A percentile compares a stretch with the other conserved stretches of the same genome.
Conservation (phyloP, 495 filamentous ascomycete genomes). For the Neurospora tetraspora region DNA sequence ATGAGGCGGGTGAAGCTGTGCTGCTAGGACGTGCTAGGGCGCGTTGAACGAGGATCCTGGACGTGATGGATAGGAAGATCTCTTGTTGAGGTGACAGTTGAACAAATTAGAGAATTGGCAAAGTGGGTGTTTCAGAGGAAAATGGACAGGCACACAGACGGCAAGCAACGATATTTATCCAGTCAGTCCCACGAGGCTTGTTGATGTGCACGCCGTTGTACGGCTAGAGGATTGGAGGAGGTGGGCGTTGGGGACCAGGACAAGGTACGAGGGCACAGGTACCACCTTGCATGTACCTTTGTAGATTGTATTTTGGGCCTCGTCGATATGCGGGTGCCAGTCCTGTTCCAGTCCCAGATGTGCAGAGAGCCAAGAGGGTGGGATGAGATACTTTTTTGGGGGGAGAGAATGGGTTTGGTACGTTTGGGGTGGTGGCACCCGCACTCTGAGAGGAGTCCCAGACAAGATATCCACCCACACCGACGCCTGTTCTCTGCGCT, state of each 20-base stretch:
- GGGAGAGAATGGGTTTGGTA: background rate
- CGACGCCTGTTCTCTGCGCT: slow-evolving; percentile 7
- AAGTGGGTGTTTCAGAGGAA: slow-evolving; percentile 16
- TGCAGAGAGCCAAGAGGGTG: slow-evolving; percentile 6
- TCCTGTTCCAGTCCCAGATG: background rate
- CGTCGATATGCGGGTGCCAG: background rate
- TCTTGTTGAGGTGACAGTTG: background rate
- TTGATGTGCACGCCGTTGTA: slow-evolving; percentile 11
- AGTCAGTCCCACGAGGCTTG: slow-evolving; percentile 19
- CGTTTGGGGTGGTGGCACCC: slow-evolving; percentile 7
- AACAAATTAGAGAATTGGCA: slow-evolving; percentile 10
- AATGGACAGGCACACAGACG: slow-evolving; percentile 12
- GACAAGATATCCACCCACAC: slow-evolving; percentile 8
- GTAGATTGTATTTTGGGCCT: background rate
- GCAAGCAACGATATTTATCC: slow-evolving; percentile 23
- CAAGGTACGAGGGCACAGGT: background rate
- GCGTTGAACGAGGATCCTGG: slow-evolving; percentile 5
- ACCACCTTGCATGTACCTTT: background rate
- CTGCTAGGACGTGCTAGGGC: background rate
- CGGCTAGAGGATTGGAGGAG: slow-evolving; percentile 4
- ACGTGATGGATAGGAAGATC: slow-evolving; percentile 10
- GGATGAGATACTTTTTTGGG: background rate
- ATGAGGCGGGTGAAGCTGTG: background rate
- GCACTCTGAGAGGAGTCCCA: background rate
- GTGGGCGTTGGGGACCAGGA: background rate